These are phyloP conservation scores for Nemania diffusa DNA, from an alignment of 2,329 filamentous ascomycete species.

Conservation along the genomic window DNA sequence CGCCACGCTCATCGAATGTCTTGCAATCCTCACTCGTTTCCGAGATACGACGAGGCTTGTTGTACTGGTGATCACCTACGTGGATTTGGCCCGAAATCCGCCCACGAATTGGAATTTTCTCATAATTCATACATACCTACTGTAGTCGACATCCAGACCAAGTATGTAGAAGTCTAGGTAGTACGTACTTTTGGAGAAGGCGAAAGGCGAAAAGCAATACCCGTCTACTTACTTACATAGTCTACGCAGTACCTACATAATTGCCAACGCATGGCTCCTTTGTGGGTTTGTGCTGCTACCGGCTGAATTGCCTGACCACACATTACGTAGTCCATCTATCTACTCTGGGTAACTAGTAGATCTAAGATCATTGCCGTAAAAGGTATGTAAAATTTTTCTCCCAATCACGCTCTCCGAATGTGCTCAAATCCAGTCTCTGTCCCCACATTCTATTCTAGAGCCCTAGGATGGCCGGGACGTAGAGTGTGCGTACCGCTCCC, in stretches of 20 bases:
- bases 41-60: constrained; percentile 22
- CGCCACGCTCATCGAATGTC: constrained; percentile 19
- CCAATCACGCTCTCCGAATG: constrained; percentile 22
- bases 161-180: no score
- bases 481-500: constrained; percentile 19
- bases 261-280: neutral
- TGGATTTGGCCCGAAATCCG: constrained; percentile 15
- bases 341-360: no score
- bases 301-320: constrained; percentile 28
- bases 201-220: constrained; percentile 1
- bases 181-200: constrained; percentile 22
- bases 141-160: no score
- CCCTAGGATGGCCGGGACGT: neutral
- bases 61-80: constrained; percentile 24
- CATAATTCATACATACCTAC: neutral
- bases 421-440: neutral
- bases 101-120: constrained; percentile 6
- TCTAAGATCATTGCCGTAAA: neutral
- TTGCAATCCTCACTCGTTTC: constrained; percentile 7
- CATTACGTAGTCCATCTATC: neutral
- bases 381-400: neutral
- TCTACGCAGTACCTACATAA: no score
- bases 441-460: constrained; percentile 25
- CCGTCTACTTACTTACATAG: no score
- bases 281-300: constrained; percentile 13